A percentile compares a stretch with the other conserved stretches of the same genome.
Conservation (phyloP, 2,329 filamentous ascomycete genomes). For the Magnaporthiopsis incrustans region DNA sequence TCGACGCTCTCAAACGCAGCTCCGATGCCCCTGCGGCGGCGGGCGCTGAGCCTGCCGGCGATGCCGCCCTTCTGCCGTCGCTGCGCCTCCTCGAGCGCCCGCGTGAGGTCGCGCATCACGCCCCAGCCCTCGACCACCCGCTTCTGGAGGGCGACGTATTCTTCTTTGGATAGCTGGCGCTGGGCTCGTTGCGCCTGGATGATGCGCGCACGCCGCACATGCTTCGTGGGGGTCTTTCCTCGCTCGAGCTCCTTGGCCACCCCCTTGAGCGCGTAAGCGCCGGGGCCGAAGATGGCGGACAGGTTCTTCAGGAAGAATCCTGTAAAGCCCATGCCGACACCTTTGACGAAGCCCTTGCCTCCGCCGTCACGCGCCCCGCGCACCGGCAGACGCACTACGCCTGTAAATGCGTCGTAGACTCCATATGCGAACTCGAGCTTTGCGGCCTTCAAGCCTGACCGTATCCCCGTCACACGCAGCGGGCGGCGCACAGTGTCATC, state of each 20-base stretch:
- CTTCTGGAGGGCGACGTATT: conserved; percentile 21
- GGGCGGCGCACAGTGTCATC: conserved; percentile 60
- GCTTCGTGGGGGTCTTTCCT: conserved; percentile 40
- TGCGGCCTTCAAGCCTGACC: conserved; percentile 54
- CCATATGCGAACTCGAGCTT: conserved; percentile 54
- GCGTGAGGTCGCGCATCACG: conserved; percentile 31
- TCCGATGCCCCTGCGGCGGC: conserved; percentile 30
- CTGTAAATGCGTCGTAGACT: conserved; percentile 57
- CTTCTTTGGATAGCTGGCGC: conserved; percentile 21
- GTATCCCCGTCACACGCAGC: conserved; percentile 55
- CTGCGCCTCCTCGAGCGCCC: conserved; percentile 27
- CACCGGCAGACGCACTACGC: conserved; percentile 51
- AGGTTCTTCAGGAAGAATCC: conserved; percentile 59
- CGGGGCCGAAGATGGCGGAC: conserved; percentile 50
- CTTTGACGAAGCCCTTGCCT: conserved; percentile 35
- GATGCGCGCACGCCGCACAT: conserved; percentile 50
- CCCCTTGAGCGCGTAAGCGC: conserved; percentile 58
- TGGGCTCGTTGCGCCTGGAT: conserved; percentile 46
- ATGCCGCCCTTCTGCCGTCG: conserved; percentile 27
- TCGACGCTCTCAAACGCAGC: conserved; percentile 42
- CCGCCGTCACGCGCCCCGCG: conserved; percentile 48
- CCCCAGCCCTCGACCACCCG: conserved; percentile 32
- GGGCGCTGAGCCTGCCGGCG: conserved; percentile 17
- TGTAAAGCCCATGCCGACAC: conserved; percentile 54
- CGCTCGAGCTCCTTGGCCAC: conserved; percentile 52